These are phyloP conservation scores for Trichocomaceae sp. DNA, from an alignment of 2,329 filamentous ascomycete genomes.

Conservation along the genomic window DNA sequence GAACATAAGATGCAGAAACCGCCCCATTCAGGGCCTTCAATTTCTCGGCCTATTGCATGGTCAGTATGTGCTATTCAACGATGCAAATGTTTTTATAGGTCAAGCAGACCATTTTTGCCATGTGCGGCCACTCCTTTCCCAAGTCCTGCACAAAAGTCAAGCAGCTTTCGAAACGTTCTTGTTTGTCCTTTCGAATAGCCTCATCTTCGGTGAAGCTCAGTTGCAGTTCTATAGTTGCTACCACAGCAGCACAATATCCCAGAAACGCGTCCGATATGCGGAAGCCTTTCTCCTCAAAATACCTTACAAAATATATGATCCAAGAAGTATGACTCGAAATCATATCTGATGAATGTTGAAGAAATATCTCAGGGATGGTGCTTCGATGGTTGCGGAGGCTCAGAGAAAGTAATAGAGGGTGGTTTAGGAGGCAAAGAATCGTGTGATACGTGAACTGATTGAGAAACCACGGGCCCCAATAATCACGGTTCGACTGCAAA, in stretches of 20 bases:
- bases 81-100: not conserved
- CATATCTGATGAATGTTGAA: constrained; percentile 49
- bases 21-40: constrained; percentile 39
- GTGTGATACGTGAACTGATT: constrained; percentile 50
- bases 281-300: constrained; percentile 41
- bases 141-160: constrained; percentile 40
- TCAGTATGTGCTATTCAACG: not conserved
- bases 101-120: constrained; percentile 35
- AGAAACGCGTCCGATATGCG: constrained; percentile 43
- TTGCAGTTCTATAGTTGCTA: constrained; percentile 50
- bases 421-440: constrained; percentile 49
- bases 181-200: constrained; percentile 36
- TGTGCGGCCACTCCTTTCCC: constrained; percentile 41
- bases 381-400: constrained; percentile 48
- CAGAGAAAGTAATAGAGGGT: constrained; percentile 48
- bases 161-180: constrained; percentile 41
- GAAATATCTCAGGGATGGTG: constrained; percentile 49
- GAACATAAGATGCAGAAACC: constrained; percentile 40
- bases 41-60: constrained; percentile 34
- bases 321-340: constrained; percentile 48
- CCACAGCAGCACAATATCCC: constrained; percentile 46
- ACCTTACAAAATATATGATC: constrained; percentile 49
- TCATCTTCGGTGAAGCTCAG: constrained; percentile 45
- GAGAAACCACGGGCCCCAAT: constrained; percentile 50
- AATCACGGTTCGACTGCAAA: constrained; percentile 42